Evolutionary conservation across 129 eudicot species (phyloP).

Genomic region (Flaveria robusta): DNA sequence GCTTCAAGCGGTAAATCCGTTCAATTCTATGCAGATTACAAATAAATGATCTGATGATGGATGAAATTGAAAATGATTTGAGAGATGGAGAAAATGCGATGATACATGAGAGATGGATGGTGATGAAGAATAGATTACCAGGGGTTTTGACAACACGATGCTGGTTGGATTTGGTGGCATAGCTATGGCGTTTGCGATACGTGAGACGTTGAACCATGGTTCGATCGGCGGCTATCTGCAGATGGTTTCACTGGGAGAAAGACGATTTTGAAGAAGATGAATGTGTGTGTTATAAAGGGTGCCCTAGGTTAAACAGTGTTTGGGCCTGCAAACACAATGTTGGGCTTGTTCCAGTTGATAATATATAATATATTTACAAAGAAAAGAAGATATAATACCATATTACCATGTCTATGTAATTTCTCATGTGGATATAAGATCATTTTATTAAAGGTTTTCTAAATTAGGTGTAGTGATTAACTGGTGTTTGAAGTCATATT

Average conservation of each 20-base stretch:
- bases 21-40: background rate
- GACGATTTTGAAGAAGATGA: constrained; percentile 2
- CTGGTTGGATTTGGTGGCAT: constrained; percentile 87
- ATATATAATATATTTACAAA: too few species aligned
- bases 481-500: too few species aligned
- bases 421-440: too few species aligned
- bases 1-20: background rate
- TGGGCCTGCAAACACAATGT: constrained; percentile 15
- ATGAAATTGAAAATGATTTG: background rate
- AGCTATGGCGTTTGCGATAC: constrained; percentile 75
- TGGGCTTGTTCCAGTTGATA: background rate
- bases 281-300: constrained; percentile 25
- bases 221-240: constrained; percentile 30
- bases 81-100: background rate
- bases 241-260: background rate
- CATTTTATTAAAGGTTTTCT: too few species aligned
- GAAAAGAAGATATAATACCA: too few species aligned
- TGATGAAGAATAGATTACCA: constrained; percentile 38
- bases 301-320: constrained; percentile 16
- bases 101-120: background rate
- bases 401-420: too few species aligned
- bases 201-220: constrained; percentile 80
- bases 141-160: constrained; percentile 77
- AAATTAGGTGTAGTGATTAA: too few species aligned
- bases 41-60: background rate